Conservation (phyloP, 1,284 basidiomycete genomes). For the Sparassis latifolia region DNA sequence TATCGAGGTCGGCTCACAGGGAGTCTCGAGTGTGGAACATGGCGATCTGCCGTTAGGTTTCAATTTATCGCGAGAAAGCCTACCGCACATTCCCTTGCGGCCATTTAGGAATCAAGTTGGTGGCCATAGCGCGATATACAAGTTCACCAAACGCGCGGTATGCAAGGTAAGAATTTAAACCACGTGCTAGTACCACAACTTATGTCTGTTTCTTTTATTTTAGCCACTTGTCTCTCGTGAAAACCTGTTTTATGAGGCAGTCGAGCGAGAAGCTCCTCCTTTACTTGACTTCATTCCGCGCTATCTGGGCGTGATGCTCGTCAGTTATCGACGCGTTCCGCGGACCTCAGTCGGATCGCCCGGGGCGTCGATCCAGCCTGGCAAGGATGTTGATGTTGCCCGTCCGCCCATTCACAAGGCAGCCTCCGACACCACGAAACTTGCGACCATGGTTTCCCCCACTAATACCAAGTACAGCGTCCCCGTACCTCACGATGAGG, state of each 20-base stretch:
- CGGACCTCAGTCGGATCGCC: conserved; percentile 19
- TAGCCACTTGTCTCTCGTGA: conserved; percentile 94
- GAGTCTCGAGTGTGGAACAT: conserved; percentile 22
- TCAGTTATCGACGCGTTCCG: conserved; percentile 82
- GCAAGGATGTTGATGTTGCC: conserved; percentile 6
- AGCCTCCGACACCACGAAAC: conserved; percentile 23
- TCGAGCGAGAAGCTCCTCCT: conserved; percentile 88
- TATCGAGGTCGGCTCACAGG: conserved; percentile 19
- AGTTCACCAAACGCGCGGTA: conserved; percentile 95
- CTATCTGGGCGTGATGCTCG: conserved; percentile 97
- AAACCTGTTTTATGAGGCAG: conserved; percentile 97
- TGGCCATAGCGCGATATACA: conserved; percentile 95
- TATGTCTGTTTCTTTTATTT: conserved; percentile 5
- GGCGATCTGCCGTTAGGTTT: conserved; percentile 22
- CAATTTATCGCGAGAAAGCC: conserved; percentile 43
- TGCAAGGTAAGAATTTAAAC: conserved; percentile 74
- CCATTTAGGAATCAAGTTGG: conserved; percentile 98
- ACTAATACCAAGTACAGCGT: background rate
- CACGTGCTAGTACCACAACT: conserved; percentile 5
- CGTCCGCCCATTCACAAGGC: conserved; percentile 30
- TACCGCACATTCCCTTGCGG: conserved; percentile 90
- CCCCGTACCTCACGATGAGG: conserved; percentile 18
- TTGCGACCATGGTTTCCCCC: conserved; percentile 4
- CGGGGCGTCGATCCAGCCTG: background rate
- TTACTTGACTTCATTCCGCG: conserved; percentile 91